These are phyloP conservation scores for Xylaria sp. DNA, from an alignment of 2,329 filamentous ascomycete species.

Conservation along the genomic window DNA sequence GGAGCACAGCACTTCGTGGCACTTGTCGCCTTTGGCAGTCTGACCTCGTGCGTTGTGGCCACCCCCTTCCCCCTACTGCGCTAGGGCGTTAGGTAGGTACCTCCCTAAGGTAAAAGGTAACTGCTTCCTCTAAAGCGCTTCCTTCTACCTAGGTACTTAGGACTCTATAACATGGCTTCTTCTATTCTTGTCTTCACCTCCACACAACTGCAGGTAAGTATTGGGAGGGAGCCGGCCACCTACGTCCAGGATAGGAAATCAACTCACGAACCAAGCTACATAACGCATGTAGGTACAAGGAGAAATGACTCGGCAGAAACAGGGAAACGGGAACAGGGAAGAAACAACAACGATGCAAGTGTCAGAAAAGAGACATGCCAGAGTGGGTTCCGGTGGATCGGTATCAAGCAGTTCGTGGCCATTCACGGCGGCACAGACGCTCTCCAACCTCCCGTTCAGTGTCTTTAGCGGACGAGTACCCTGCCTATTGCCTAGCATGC, in stretches of 20 bases:
- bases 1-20: conserved; percentile 35
- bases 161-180: background rate
- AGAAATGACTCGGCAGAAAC: background rate
- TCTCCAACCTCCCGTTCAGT: conserved; percentile 14
- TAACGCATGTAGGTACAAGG: background rate
- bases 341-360: conserved; percentile 17
- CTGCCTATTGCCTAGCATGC: background rate
- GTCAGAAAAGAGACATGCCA: conserved; percentile 25
- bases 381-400: conserved; percentile 27
- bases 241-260: conserved; percentile 8
- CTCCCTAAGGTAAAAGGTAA: background rate
- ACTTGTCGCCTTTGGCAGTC: conserved; percentile 29
- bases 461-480: background rate
- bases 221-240: background rate
- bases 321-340: background rate
- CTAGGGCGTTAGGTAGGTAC: background rate
- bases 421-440: conserved; percentile 4
- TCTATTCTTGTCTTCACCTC: background rate
- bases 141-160: background rate
- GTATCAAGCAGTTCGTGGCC: conserved; percentile 13
- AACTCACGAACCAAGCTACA: background rate
- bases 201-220: background rate
- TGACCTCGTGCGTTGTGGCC: background rate
- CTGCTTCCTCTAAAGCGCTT: background rate
- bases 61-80: background rate